Evolutionary conservation across 192 early-diverging fungal species (phyloP).

Genomic region (Podila minutissima): DNA sequence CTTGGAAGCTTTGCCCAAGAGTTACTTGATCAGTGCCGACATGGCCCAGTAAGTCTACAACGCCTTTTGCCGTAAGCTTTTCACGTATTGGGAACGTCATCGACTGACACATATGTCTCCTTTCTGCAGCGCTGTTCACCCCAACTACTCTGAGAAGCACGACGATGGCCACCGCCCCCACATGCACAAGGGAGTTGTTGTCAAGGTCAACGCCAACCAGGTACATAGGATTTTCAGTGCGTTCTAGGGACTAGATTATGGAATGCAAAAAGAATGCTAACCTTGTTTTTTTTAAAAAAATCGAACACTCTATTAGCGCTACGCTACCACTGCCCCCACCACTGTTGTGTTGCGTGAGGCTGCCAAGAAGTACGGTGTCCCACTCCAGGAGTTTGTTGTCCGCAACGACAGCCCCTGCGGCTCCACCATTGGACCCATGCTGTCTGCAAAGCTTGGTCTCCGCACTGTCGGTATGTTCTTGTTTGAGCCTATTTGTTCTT

Average conservation of each 20-base stretch:
- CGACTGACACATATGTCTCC: not conserved
- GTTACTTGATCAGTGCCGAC: slow-evolving; percentile 89
- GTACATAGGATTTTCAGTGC: slow-evolving; percentile 17
- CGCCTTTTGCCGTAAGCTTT: slow-evolving; percentile 66
- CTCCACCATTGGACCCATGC: slow-evolving; percentile 97
- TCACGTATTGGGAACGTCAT: slow-evolving; percentile 2
- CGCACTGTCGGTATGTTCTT: slow-evolving; percentile 82
- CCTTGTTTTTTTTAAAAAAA: not conserved
- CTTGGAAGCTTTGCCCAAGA: slow-evolving; percentile 85
- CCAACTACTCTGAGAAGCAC: slow-evolving; percentile 81
- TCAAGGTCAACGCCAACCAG: slow-evolving; percentile 98
- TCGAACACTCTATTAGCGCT: slow-evolving; percentile 65
- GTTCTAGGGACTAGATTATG: not conserved
- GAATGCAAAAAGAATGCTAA: not conserved
- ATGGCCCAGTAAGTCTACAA: slow-evolving; percentile 80
- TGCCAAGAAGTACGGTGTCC: slow-evolving; percentile 80
- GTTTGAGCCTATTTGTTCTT: not conserved
- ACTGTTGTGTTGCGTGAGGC: slow-evolving; percentile 79
- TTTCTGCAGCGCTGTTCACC: slow-evolving; percentile 40
- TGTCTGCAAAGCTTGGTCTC: slow-evolving; percentile 92
- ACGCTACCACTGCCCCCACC: slow-evolving; percentile 81
- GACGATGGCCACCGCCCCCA: slow-evolving; percentile 92
- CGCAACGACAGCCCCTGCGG: slow-evolving; percentile 96
- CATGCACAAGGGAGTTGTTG: slow-evolving; percentile 94
- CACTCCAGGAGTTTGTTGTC: slow-evolving; percentile 91